A percentile compares a stretch with the other conserved stretches of the same genome.
phyloP scores from a whole-genome alignment of 78 protist genomes.

The Dictyostelium capitatum region DNA sequence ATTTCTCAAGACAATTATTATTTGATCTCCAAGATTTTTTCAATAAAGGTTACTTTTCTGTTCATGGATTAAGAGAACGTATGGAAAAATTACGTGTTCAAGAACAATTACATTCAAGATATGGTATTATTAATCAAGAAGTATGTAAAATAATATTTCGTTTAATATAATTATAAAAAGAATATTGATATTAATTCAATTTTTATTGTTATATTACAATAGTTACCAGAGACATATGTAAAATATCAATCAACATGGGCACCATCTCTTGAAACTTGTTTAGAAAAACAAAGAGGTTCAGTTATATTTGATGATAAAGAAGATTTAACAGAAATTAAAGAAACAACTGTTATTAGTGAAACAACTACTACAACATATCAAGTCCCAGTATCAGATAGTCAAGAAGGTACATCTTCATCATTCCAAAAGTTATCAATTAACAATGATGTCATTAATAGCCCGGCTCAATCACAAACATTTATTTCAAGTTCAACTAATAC shows the following conservation, averaged over 20 bases:
- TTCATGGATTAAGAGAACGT: neutral
- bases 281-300: neutral
- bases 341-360: neutral
- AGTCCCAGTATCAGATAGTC: neutral
- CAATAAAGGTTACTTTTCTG: neutral
- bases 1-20: neutral
- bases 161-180: neutral
- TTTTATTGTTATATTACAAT: neutral
- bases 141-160: neutral
- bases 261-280: neutral
- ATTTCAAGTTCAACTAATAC: neutral
- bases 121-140: neutral
- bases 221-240: slow-evolving; percentile 8
- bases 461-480: neutral
- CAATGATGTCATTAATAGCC: neutral
- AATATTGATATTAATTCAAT: neutral
- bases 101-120: slow-evolving; percentile 17
- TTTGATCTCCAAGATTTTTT: slow-evolving; percentile 10
- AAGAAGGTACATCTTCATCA: slow-evolving; percentile 8
- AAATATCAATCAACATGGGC: neutral
- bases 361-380: slow-evolving; percentile 1
- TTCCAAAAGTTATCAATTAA: neutral
- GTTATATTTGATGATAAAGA: neutral
- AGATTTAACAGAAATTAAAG: neutral
- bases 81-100: neutral